These are phyloP conservation scores for Rhizopogon salebrosus DNA, from an alignment of 768 basidiomycete genomes.

Conservation along the genomic window DNA sequence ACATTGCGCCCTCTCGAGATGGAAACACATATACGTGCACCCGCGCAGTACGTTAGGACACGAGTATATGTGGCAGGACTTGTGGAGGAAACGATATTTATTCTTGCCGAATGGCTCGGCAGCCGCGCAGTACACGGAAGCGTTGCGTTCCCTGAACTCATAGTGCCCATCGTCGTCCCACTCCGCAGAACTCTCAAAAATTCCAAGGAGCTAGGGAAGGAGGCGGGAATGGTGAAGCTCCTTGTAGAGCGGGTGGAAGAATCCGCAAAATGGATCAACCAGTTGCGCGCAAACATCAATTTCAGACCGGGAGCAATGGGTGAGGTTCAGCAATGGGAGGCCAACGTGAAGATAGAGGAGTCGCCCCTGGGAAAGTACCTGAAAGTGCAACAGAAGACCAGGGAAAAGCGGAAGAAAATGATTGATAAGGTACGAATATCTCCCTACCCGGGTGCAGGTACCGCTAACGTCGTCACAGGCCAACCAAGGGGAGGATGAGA, in stretches of 20 bases:
- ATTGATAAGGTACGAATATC: constrained; percentile 60
- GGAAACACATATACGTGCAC: constrained; percentile 80
- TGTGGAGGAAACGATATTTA: constrained; percentile 73
- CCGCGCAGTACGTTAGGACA: constrained; percentile 85
- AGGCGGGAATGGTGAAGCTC: constrained; percentile 59
- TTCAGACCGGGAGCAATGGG: constrained; percentile 71
- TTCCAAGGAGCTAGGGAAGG: constrained; percentile 45
- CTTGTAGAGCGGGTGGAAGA: constrained; percentile 87
- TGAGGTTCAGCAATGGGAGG: constrained; percentile 75
- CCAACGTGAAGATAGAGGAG: constrained; percentile 51
- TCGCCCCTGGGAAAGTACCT: constrained; percentile 81
- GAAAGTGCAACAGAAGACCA: constrained; percentile 72
- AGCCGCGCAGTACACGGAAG: constrained; percentile 68
- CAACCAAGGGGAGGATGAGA: constrained; percentile 63
- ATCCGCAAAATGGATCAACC: constrained; percentile 73
- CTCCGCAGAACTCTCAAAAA: constrained; percentile 73
- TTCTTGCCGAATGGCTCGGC: constrained; percentile 80
- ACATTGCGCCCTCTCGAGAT: constrained; percentile 88
- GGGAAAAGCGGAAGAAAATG: constrained; percentile 67
- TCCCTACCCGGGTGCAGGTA: constrained; percentile 1
- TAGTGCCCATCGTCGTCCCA: constrained; percentile 69
- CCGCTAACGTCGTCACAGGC: constrained; percentile 41
- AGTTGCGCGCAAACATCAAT: constrained; percentile 57
- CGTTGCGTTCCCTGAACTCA: constrained; percentile 91
- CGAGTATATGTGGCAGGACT: constrained; percentile 80